Conservation (phyloP, 208 protist genomes). For the Wallacemonas collosoma region DNA sequence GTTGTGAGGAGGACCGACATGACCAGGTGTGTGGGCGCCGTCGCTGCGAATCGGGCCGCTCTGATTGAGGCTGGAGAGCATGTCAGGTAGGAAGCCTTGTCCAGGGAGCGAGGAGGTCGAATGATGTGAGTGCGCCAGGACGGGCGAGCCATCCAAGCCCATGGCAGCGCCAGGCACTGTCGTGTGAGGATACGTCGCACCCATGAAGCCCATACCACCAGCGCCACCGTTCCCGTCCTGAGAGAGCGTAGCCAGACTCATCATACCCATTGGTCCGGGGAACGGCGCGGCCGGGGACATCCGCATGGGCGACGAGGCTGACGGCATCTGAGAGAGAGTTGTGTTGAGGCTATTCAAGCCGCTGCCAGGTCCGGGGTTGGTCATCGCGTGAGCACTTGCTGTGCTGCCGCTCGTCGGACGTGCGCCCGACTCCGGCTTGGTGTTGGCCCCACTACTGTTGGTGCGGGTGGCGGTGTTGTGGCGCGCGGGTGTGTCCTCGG, state of each 20-base stretch:
- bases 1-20: not conserved
- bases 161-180: not conserved
- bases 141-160: not conserved
- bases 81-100: not conserved
- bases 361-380: not conserved
- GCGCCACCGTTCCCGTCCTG: not conserved
- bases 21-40: not conserved
- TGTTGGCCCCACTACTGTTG: slow-evolving; percentile 20
- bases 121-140: slow-evolving; percentile 2
- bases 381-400: not conserved
- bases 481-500: slow-evolving; percentile 32
- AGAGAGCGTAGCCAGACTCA: slow-evolving; percentile 7
- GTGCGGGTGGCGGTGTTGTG: slow-evolving; percentile 11
- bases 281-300: not conserved
- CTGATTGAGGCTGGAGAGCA: not conserved
- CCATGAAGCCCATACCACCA: not conserved
- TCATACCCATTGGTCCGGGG: not conserved
- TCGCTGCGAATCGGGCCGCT: not conserved
- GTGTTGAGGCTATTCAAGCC: slow-evolving; percentile 10
- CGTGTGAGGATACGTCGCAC: not conserved
- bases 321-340: slow-evolving; percentile 15
- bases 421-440: not conserved
- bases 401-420: not conserved
- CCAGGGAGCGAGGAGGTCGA: not conserved
- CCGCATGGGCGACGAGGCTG: slow-evolving; percentile 8